phyloP scores from a whole-genome alignment of 345 rosid species.

The Schrenkiella parvula region DNA sequence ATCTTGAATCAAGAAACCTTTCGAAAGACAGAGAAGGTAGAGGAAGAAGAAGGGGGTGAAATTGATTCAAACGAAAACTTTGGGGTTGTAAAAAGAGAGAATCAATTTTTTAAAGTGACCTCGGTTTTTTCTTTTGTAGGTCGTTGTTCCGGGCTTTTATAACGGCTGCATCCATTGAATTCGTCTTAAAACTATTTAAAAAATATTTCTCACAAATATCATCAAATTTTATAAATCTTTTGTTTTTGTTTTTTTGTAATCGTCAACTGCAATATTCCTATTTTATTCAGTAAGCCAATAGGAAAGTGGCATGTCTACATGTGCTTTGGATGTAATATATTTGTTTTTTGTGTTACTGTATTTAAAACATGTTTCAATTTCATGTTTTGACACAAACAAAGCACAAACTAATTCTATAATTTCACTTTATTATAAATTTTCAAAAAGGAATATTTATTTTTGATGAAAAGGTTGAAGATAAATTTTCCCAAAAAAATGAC shows the following conservation, averaged over 20 bases:
- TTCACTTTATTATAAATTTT: not conserved
- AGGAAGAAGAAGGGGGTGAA: not conserved
- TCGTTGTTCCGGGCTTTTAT: slow-evolving; percentile 32
- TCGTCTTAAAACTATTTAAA: not conserved
- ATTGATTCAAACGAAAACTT: not conserved
- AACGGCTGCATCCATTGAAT: slow-evolving; percentile 10
- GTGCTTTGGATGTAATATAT: slow-evolving; percentile 1
- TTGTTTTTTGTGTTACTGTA: not conserved
- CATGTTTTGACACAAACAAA: not conserved
- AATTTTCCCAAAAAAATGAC: too few species aligned
- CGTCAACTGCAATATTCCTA: not conserved
- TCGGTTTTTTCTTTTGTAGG: slow-evolving; percentile 10
- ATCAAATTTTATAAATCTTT: not conserved
- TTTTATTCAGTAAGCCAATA: not conserved
- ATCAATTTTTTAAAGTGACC: not conserved
- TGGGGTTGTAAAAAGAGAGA: not conserved
- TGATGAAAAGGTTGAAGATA: slow-evolving; percentile 2
- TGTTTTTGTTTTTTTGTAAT: not conserved
- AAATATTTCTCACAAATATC: not conserved
- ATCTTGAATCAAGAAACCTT: not conserved
- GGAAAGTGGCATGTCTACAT: not conserved
- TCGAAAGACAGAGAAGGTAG: not conserved
- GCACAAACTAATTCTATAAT: not conserved
- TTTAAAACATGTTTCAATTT: slow-evolving; percentile 13
- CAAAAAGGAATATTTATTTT: not conserved